Percentiles rank a stretch among this genome's conserved stretches.
Conservation (phyloP, 345 rosid species). For the Hibiscus trionum region DNA sequence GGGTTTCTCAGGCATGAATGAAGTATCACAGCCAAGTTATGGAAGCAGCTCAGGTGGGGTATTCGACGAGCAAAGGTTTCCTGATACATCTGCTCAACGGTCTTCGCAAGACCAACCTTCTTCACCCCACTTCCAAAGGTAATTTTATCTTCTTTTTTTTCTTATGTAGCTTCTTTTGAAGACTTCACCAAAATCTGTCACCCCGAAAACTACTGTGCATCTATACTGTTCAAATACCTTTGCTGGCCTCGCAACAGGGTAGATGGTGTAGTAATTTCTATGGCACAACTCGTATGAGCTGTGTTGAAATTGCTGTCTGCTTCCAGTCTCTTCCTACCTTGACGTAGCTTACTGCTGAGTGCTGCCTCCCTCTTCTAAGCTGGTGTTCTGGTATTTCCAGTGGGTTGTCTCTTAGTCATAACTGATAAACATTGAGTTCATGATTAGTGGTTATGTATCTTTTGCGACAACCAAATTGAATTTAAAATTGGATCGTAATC, state of each 20-base stretch:
- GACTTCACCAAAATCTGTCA: too few relatives aligned
- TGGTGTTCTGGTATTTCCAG: neutral
- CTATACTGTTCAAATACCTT: too few relatives aligned
- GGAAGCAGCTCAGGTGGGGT: constrained; percentile 33
- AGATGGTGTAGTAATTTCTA: neutral
- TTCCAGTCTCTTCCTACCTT: too few relatives aligned
- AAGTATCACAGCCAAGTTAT: constrained; percentile 39
- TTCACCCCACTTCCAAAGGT: constrained; percentile 58
- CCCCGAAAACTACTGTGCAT: too few relatives aligned
- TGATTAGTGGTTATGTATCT: too few relatives aligned
- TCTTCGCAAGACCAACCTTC: constrained; percentile 82
- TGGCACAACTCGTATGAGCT: neutral
- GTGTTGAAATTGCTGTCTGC: neutral
- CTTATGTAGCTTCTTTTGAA: too few relatives aligned
- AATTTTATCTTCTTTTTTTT: constrained; percentile 17
- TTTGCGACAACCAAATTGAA: neutral
- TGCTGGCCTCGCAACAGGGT: neutral
- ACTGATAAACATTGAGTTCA: too few relatives aligned
- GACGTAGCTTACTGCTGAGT: neutral
- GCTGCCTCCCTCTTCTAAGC: neutral
- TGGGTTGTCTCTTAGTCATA: neutral
- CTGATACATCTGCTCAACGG: constrained; percentile 37
- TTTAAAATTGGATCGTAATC: neutral
- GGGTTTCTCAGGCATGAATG: constrained; percentile 39
- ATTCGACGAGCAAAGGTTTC: constrained; percentile 59